phyloP scores from a whole-genome alignment of 2,329 filamentous ascomycete species.

The Grosmannia penicillata region DNA sequence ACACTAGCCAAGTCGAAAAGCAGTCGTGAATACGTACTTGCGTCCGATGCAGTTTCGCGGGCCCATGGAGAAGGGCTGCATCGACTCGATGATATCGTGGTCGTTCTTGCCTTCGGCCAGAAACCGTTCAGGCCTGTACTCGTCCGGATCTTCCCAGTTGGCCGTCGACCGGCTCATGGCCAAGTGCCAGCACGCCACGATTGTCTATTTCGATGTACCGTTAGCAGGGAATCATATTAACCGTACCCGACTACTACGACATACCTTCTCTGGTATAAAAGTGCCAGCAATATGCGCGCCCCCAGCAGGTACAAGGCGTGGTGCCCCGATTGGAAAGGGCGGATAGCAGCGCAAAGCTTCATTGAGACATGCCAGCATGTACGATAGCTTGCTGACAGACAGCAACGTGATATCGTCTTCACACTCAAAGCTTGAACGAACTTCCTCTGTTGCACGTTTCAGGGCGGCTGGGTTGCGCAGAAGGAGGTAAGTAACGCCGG shows the following conservation, averaged over 20 bases:
- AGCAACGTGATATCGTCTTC: constrained; percentile 14
- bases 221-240: constrained; percentile 22
- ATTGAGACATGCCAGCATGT: constrained; percentile 8
- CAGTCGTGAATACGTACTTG: constrained; percentile 6
- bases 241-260: constrained; percentile 21
- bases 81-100: constrained; percentile 24
- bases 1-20: not conserved
- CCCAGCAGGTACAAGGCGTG: constrained; percentile 8
- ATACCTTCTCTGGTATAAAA: constrained; percentile 16
- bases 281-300: constrained; percentile 17
- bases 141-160: constrained; percentile 20
- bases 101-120: constrained; percentile 20
- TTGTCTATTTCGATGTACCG: constrained; percentile 20
- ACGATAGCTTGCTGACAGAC: constrained; percentile 4
- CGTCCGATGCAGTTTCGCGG: constrained; percentile 9
- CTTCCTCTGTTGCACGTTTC: constrained; percentile 12
- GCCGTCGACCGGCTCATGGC: constrained; percentile 19
- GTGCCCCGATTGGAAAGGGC: constrained; percentile 9
- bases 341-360: constrained; percentile 9
- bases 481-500: constrained; percentile 16
- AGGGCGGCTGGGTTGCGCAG: constrained; percentile 12
- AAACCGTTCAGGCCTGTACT: constrained; percentile 17
- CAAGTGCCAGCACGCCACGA: constrained; percentile 10
- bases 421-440: constrained; percentile 13
- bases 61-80: constrained; percentile 14